Percentiles rank a stretch among this genome's conserved stretches.
Evolutionary conservation across 352 stramenopile genomes (phyloP).

Genomic region (Globisporangium spiculum): DNA sequence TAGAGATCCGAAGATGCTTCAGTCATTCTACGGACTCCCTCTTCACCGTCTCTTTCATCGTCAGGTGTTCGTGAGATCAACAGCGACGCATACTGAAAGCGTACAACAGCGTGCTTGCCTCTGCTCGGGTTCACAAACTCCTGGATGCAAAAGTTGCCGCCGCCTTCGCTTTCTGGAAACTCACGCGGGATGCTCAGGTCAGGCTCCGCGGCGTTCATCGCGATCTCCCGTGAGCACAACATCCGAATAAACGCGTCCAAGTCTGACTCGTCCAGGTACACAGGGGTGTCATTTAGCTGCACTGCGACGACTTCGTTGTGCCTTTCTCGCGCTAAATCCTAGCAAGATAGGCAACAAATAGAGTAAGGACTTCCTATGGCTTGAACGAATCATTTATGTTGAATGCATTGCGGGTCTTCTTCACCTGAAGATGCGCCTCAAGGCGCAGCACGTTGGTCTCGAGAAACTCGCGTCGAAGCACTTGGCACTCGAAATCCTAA

Average conservation of each 20-base stretch:
- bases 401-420: background rate
- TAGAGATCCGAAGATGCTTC: background rate
- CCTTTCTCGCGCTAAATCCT: slow-evolving; percentile 18
- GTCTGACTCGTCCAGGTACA: slow-evolving; percentile 18
- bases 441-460: slow-evolving; percentile 38
- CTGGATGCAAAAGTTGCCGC: slow-evolving; percentile 31
- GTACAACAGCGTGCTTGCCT: background rate
- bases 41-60: background rate
- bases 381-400: no score
- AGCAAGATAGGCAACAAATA: background rate
- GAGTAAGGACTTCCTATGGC: no score
- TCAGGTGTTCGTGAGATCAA: background rate
- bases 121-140: slow-evolving; percentile 10
- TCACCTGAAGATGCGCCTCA: slow-evolving; percentile 35
- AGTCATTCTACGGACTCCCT: background rate
- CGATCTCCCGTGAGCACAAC: slow-evolving; percentile 29
- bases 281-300: slow-evolving; percentile 12
- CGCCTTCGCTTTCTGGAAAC: background rate
- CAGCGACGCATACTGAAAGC: slow-evolving; percentile 1
- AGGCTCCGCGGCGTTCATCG: slow-evolving; percentile 23
- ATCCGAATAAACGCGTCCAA: slow-evolving; percentile 25
- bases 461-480: slow-evolving; percentile 19
- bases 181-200: slow-evolving; percentile 21
- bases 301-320: slow-evolving; percentile 18
- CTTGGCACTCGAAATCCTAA: background rate